A percentile compares a stretch with the other conserved stretches of the same genome.
phyloP scores from a whole-genome alignment of 148 eudicot genomes.

The Dianthus caryophyllus region DNA sequence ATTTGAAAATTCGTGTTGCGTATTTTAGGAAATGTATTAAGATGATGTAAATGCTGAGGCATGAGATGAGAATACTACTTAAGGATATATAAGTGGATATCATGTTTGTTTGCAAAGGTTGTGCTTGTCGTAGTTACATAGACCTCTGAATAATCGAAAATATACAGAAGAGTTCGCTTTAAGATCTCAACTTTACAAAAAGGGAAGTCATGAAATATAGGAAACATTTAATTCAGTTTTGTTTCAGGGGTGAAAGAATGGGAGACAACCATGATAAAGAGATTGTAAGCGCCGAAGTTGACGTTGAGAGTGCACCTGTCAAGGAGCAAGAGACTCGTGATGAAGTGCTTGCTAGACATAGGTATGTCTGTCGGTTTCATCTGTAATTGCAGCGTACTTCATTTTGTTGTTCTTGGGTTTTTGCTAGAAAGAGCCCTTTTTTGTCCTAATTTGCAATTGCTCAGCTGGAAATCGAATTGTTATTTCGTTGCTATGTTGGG shows the following conservation, averaged over 20 bases:
- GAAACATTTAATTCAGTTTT: too few relatives aligned
- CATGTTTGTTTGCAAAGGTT: background rate
- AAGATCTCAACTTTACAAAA: background rate
- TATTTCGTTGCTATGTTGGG: background rate
- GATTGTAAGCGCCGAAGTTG: conserved; percentile 25
- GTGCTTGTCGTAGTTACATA: background rate
- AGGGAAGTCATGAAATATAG: background rate
- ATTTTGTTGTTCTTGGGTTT: background rate
- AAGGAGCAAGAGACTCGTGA: conserved; percentile 54
- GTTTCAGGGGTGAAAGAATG: conserved; percentile 30
- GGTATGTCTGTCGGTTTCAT: conserved; percentile 27
- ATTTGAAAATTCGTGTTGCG: background rate
- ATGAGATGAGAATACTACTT: too few relatives aligned
- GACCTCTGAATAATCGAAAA: background rate
- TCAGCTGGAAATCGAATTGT: background rate
- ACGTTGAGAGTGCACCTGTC: conserved; percentile 22
- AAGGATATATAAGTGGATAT: background rate
- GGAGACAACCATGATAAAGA: conserved; percentile 33
- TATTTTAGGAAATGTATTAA: background rate
- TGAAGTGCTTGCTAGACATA: conserved; percentile 69
- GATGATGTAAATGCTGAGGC: background rate
- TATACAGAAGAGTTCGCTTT: background rate
- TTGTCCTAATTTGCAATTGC: background rate
- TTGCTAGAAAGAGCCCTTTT: background rate
- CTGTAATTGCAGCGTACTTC: background rate